Base-by-base conservation (phyloP, 2,329 filamentous ascomycete species). In the Akanthomyces uredinophilus region DNA sequence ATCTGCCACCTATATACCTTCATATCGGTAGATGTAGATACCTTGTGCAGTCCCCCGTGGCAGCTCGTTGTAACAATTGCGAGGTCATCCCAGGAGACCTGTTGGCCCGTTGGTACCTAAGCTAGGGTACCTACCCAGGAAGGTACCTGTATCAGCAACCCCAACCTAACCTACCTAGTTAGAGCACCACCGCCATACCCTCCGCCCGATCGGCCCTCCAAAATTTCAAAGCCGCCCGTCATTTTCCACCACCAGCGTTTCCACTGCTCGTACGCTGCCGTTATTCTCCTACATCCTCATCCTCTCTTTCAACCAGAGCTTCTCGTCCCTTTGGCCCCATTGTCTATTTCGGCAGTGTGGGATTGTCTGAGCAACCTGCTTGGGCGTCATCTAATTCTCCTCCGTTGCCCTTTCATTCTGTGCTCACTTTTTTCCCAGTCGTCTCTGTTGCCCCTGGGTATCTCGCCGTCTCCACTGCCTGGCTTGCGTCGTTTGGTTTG, bases 351-450 rank as follows among this genome's bases (percentile, higher is more conserved):
- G 64, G 65, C 61, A 63, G 54, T 64, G 63, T 60, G 47, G 63
- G 62, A 57, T 61, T 65, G 66, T 61, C 65, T 67, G 65, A 61
- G 64, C 64, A 64, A 66, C 63, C 50, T 61, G 61, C 53, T 64
- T 63, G 59, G 64, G 63, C 61, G 63, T 65, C 51, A 39, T 60
- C 60, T 60, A 50, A 32, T 44, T 49, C 35, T 29, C 29, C 16
- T 39, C 44, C 56, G 29, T 29, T 32, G 13, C 27, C 61, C 60
- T 62, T 57, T 65, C 63, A 64, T 66, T 61, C 59, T 62, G 63
- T 62, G 62, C 67, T 66, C 64, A 64, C 59, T 61, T 62, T 64
- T 63, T 46, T 60, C 59, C 32, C 58, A 43, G 32, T 55, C 52
- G 14, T 57, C 50, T 50, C 50, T 50, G 44, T n/a, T 29, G 55